A percentile compares a stretch with the other conserved stretches of the same genome.
phyloP scores from a whole-genome alignment of 2,329 filamentous ascomycete genomes.

The Trichoderma sp. region DNA sequence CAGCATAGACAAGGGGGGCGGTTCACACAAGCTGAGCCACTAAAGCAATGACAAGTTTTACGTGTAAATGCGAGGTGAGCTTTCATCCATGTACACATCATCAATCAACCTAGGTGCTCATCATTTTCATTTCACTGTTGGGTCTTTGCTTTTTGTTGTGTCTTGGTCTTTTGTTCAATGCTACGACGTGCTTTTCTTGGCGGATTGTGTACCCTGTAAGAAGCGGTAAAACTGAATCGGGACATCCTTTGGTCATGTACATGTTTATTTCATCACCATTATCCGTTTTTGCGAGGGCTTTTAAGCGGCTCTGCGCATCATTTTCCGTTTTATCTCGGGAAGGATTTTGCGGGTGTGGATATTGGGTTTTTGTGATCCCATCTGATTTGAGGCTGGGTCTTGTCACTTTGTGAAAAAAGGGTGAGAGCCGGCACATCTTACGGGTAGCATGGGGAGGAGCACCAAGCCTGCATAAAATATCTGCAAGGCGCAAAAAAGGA shows the following conservation, averaged over 20 bases:
- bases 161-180: background rate
- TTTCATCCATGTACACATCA: background rate
- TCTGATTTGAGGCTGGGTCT: background rate
- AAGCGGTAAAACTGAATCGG: background rate
- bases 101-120: background rate
- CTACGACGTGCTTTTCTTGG: background rate
- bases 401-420: background rate
- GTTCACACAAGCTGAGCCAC: background rate
- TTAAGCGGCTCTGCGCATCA: slow-evolving; percentile 3
- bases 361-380: background rate
- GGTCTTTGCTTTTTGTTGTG: background rate
- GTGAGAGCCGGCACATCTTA: background rate
- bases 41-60: background rate
- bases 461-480: background rate
- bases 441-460: background rate
- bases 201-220: background rate
- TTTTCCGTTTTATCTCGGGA: background rate
- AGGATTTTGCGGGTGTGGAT: background rate
- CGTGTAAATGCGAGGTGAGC: background rate
- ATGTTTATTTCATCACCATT: background rate
- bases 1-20: background rate
- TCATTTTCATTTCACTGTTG: background rate
- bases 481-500: background rate
- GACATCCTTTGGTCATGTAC: background rate
- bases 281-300: slow-evolving; percentile 1